Percentiles rank a stretch among this genome's conserved stretches.
phyloP scores from a whole-genome alignment of 768 basidiomycete species.

The Trichaptum fuscoviolaceum region DNA sequence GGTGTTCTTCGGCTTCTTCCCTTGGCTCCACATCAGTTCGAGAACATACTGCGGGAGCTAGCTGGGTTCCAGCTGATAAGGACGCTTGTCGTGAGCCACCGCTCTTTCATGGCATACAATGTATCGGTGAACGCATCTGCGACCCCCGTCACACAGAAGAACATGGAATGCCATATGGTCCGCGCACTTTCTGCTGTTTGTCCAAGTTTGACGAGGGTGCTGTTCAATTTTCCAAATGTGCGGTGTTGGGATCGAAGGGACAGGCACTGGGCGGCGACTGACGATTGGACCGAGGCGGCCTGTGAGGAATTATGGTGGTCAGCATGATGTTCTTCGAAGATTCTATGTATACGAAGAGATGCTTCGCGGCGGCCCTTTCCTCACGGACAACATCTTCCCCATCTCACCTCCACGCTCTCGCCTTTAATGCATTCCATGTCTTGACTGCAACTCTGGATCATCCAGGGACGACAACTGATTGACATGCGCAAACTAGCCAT shows the following conservation, averaged over 20 bases:
- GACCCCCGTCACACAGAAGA: background rate
- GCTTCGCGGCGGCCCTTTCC: background rate
- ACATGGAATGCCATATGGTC: background rate
- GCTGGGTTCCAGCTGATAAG: background rate
- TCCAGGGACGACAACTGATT: background rate
- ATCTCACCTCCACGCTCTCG: background rate
- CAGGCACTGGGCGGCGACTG: background rate
- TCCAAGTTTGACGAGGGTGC: background rate
- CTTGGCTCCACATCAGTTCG: background rate
- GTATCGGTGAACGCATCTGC: background rate
- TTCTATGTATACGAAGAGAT: background rate
- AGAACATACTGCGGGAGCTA: background rate
- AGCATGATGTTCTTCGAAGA: background rate
- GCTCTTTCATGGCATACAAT: background rate
- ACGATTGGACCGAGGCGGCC: background rate
- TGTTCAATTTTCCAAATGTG: background rate
- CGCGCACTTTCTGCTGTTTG: conserved; percentile 1
- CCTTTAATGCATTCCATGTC: background rate
- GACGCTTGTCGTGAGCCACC: background rate
- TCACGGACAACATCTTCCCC: background rate
- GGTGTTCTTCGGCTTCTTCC: background rate
- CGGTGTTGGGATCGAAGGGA: background rate
- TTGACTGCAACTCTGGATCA: background rate
- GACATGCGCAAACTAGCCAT: background rate
- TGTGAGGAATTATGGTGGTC: background rate